Base-by-base conservation (phyloP, 768 basidiomycete genomes). In the Paxillus involutus region DNA sequence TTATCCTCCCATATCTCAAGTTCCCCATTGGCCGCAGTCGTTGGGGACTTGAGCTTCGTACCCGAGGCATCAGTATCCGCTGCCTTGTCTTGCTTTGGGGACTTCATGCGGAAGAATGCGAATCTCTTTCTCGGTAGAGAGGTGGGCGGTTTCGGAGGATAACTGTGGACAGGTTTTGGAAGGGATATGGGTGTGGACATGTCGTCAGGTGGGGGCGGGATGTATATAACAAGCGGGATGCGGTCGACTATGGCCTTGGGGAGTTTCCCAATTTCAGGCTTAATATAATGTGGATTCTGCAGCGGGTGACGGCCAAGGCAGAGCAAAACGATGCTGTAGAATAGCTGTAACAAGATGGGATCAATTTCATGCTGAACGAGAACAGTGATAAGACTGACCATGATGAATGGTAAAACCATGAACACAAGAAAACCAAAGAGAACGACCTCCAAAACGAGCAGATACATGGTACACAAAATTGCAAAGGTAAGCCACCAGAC, bases 401-500 rank as follows among this genome's bases (percentile, higher is more conserved):
- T 88, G 55, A 91, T 69, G 49, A 93, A 80, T 0, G 91, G 91
- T 1, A 88, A 85, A 53, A 94, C 69, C 51, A 93, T 77, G 66
- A 94, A 88, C 32, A 94, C 84, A 11, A 91, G 73, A 55, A 92
- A 74, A 24, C 86, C 89, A 14, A 94, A 79, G 5, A 92, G 59
- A 51, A 92, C 67, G 46, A 93, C 84, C 68, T 93, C 84, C 40
- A 83, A 69, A 30, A 85, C 77, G 77, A 88, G 84, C 51, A 92
- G 62, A 64, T 93, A 94, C 75, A 89, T 84, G 40, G 89, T 82
- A 70, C 87, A 85, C 13, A 93, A 73, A 60, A 93, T 85, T 35
- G 82, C 86, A 66, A 94, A 91, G 19, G 81, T 83, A 44, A 92
- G 80, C 89, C 89, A 94, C 91, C 91, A 94, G 33, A 93, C 72